phyloP scores from a whole-genome alignment of 2,329 filamentous ascomycete species.

The Ophiocordyceps camponoti-floridani region DNA sequence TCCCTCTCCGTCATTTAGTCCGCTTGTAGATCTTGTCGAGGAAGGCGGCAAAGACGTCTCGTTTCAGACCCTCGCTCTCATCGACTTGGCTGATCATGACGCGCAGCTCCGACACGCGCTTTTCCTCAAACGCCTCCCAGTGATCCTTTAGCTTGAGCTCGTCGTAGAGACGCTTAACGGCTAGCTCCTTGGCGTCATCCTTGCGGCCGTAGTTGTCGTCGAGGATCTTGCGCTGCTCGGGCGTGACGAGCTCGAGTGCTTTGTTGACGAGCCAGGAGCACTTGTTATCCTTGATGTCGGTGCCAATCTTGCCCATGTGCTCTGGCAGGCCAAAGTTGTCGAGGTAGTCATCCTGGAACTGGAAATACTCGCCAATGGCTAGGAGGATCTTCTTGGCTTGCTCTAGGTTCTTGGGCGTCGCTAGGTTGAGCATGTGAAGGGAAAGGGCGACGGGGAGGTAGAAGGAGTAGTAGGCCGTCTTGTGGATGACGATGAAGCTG shows the following conservation, averaged over 20 bases:
- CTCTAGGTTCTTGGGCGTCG: constrained; percentile 76
- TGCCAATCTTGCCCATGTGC: constrained; percentile 94
- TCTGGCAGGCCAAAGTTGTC: constrained; percentile 92
- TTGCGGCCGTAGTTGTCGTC: constrained; percentile 92
- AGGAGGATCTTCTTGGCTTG: constrained; percentile 84
- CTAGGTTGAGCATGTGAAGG: constrained; percentile 68
- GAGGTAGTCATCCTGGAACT: constrained; percentile 96
- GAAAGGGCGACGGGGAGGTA: constrained; percentile 92
- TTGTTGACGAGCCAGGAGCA: constrained; percentile 98
- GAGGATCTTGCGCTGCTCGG: constrained; percentile 74
- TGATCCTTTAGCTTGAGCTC: constrained; percentile 69
- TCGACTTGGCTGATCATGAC: constrained; percentile 63
- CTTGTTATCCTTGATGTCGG: constrained; percentile 99
- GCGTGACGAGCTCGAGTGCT: constrained; percentile 60
- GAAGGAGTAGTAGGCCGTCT: constrained; percentile 98
- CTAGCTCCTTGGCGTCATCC: constrained; percentile 63
- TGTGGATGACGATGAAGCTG: constrained; percentile 97
- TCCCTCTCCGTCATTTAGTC: constrained; percentile 50
- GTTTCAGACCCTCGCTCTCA: constrained; percentile 78
- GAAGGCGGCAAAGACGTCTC: constrained; percentile 76
- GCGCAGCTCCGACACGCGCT: constrained; percentile 60
- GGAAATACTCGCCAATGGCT: constrained; percentile 96
- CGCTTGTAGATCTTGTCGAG: constrained; percentile 96
- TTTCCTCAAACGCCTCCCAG: constrained; percentile 83
- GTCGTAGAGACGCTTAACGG: constrained; percentile 75